These are phyloP conservation scores for Paecilomyces sp. DNA, from an alignment of 2,329 filamentous ascomycete genomes.

Conservation along the genomic window DNA sequence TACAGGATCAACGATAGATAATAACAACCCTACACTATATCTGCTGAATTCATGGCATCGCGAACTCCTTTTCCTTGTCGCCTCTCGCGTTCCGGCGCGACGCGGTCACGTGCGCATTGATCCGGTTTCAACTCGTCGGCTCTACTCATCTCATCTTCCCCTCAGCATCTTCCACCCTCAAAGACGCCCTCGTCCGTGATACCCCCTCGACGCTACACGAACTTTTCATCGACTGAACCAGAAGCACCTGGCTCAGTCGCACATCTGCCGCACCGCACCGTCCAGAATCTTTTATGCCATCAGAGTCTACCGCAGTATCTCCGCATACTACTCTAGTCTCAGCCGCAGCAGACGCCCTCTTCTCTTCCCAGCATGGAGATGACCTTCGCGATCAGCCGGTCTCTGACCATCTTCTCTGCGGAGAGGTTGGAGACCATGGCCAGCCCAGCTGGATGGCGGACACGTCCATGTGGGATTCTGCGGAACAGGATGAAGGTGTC, in stretches of 20 bases:
- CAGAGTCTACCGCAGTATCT: conserved; percentile 48
- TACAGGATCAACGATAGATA: not conserved
- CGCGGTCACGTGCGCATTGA: conserved; percentile 4
- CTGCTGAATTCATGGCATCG: not conserved
- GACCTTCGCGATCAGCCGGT: conserved; percentile 36
- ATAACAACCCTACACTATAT: not conserved
- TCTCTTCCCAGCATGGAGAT: conserved; percentile 55
- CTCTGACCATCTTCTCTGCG: conserved; percentile 36
- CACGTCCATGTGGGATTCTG: conserved; percentile 15
- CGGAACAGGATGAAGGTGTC: conserved; percentile 11
- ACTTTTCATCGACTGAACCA: conserved; percentile 42
- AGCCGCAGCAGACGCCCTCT: conserved; percentile 23
- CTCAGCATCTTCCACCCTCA: not conserved
- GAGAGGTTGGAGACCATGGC: conserved; percentile 28
- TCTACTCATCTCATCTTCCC: conserved; percentile 2
- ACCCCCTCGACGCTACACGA: conserved; percentile 1
- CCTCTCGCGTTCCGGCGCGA: not conserved
- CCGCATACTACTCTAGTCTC: conserved; percentile 38
- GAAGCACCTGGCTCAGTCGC: conserved; percentile 50
- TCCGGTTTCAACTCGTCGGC: not conserved
- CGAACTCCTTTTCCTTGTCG: not conserved
- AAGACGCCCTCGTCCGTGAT: not conserved
- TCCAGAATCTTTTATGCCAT: conserved; percentile 56
- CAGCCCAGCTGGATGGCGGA: conserved; percentile 16
- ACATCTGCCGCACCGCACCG: conserved; percentile 20